Percentiles rank a stretch among this genome's conserved stretches.
Conservation (phyloP, 1,284 basidiomycete genomes). For the Amylostereum chailletii region DNA sequence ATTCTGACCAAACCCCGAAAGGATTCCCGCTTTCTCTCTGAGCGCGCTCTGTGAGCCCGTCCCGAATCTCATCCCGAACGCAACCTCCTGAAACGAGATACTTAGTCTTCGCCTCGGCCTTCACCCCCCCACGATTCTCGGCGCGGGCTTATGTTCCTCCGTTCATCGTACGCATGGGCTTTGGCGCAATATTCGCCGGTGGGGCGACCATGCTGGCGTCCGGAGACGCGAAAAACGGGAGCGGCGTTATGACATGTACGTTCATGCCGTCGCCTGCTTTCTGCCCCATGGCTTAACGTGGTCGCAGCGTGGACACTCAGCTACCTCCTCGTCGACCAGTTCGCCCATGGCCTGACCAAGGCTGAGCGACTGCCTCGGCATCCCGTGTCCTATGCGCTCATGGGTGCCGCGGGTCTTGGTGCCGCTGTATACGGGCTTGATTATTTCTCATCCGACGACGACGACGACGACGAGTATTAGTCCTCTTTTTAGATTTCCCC, state of each 20-base stretch:
- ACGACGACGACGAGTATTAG: conserved; percentile 11
- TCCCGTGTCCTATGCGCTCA: conserved; percentile 25
- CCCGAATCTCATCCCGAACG: too few relatives aligned
- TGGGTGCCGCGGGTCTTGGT: conserved; percentile 23
- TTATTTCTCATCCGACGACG: conserved; percentile 23
- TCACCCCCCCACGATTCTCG: conserved; percentile 24
- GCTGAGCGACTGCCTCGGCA: conserved; percentile 25
- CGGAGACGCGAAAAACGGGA: conserved; percentile 35
- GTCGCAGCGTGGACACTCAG: conserved; percentile 36
- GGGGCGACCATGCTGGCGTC: conserved; percentile 32
- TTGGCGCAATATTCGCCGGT: conserved; percentile 35
- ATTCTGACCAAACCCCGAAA: conserved; percentile 7
- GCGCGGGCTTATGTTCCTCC: conserved; percentile 26
- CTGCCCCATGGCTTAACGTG: background rate
- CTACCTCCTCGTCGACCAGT: conserved; percentile 32
- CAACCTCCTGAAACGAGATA: too few relatives aligned
- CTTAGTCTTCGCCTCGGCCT: conserved; percentile 26
- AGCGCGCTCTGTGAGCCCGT: conserved; percentile 16
- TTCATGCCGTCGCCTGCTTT: conserved; percentile 17
- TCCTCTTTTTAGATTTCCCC: too few relatives aligned
- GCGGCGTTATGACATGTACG: conserved; percentile 35
- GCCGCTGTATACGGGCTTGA: conserved; percentile 34
- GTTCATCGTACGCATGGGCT: conserved; percentile 32
- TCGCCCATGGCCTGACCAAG: conserved; percentile 17
- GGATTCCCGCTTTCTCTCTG: conserved; percentile 13